Evolutionary conservation across 164 flowering plant species (phyloP).

Genomic region (Vitis riparia): DNA sequence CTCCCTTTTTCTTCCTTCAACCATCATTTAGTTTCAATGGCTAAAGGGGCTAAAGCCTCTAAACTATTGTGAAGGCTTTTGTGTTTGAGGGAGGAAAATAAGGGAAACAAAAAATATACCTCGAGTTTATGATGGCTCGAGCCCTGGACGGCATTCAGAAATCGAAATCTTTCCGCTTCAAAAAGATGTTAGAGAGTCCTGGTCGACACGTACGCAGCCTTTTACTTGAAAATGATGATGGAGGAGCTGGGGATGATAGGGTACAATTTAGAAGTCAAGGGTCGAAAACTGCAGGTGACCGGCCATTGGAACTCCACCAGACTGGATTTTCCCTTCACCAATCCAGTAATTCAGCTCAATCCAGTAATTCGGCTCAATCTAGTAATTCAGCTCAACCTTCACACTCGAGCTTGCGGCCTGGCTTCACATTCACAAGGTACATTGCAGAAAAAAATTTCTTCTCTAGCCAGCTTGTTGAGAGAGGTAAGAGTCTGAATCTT

Average conservation of each 20-base stretch:
- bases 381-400: too few relatives aligned
- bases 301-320: constrained; percentile 17
- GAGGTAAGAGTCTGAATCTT: neutral
- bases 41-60: too few relatives aligned
- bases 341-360: neutral
- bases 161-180: constrained; percentile 27
- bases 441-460: too few relatives aligned
- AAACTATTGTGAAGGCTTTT: neutral
- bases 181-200: constrained; percentile 36
- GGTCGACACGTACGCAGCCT: constrained; percentile 30
- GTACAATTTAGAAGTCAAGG: constrained; percentile 21
- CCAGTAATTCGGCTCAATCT: neutral
- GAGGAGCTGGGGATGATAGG: constrained; percentile 21
- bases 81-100: neutral
- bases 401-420: too few relatives aligned
- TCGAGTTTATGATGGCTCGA: constrained; percentile 40
- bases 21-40: too few relatives aligned
- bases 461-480: too few relatives aligned
- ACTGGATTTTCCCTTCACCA: constrained; percentile 19
- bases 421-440: too few relatives aligned
- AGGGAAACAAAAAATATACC: neutral
- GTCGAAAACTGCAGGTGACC: neutral
- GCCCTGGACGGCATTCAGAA: constrained; percentile 33
- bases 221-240: constrained; percentile 25
- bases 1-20: neutral